Base-by-base conservation (phyloP, 306 rosid genomes). In the Datisca glomerata region DNA sequence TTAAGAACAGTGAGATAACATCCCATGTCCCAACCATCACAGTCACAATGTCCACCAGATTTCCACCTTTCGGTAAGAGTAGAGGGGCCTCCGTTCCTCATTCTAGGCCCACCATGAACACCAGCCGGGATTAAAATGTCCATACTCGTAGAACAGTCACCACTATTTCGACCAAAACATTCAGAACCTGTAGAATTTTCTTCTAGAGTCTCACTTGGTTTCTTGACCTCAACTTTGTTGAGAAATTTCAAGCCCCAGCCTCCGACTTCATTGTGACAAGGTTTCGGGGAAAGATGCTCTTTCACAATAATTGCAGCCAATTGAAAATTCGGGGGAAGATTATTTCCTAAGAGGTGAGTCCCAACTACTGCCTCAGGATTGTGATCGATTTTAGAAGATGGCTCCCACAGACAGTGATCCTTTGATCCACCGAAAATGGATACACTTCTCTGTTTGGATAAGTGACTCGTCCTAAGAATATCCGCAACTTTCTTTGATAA, bases 21-120 rank as follows among this genome's bases (percentile, higher is more conserved):
- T 42, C 99, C 99, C 47, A 75, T 61, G 62, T 91, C 99, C 99
- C 99, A 91, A 69, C 99, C 99, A 42, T 96, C 99, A 60, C 99
- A 91, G 56, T 85, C 87, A 49, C 99, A 91, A 31, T 22, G 69
- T 29, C 99, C 95, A 4, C 76, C 82, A 4, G 92, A 91, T 71
- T 73, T 70, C 99, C 99, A 91, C 56, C 96, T 74, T 24, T 91
- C 92, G 14, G 51, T 71, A 59, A 91, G 73, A 66, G 81, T 75
- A 7, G 94, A 91, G 7, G 94, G 96, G 17, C 99, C 99, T 1
- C 80, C 65, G 31, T 60, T 75, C 68, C 79, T 64, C 38, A 71
- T 71, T 71, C 73, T 78, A 18, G 87, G 92, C 32, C 99, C 99
- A 12, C 94, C 87, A 40, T 91, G 99, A 66, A 75, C 51, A 51